A percentile compares a stretch with the other conserved stretches of the same genome.
Evolutionary conservation across 768 basidiomycete species (phyloP).

Genomic region (Suillus weaverae): DNA sequence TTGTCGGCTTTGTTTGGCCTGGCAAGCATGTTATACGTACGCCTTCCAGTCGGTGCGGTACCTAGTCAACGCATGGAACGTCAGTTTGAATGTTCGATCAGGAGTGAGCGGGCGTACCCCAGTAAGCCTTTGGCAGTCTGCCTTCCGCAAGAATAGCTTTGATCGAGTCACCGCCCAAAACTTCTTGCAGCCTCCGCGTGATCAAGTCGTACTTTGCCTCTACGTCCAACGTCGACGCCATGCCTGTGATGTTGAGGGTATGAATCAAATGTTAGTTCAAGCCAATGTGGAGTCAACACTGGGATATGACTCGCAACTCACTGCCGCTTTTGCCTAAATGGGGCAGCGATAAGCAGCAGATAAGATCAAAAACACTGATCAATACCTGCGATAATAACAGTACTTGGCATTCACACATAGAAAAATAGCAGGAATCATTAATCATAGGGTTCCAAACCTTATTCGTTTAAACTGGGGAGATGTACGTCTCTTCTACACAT

Average conservation of each 20-base stretch:
- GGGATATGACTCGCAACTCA: background rate
- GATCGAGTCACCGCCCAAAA: conserved; percentile 82
- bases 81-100: background rate
- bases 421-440: background rate
- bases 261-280: background rate
- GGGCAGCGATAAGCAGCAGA: conserved; percentile 7
- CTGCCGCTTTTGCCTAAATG: background rate
- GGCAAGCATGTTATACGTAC: conserved; percentile 46
- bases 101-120: conserved; percentile 61
- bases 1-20: background rate
- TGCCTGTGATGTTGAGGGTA: conserved; percentile 12
- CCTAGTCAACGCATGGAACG: conserved; percentile 46
- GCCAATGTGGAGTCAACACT: background rate
- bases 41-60: conserved; percentile 90
- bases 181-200: conserved; percentile 82
- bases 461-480: too few relatives aligned
- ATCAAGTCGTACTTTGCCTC: conserved; percentile 74
- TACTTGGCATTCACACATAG: background rate
- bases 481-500: background rate
- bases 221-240: conserved; percentile 33
- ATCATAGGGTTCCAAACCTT: background rate
- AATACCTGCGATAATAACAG: background rate
- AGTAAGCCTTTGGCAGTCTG: conserved; percentile 81
- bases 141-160: conserved; percentile 79
- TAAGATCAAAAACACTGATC: background rate